Evolutionary conservation across 2,329 filamentous ascomycete species (phyloP).

Genomic region (Hypoxylon sp.): DNA sequence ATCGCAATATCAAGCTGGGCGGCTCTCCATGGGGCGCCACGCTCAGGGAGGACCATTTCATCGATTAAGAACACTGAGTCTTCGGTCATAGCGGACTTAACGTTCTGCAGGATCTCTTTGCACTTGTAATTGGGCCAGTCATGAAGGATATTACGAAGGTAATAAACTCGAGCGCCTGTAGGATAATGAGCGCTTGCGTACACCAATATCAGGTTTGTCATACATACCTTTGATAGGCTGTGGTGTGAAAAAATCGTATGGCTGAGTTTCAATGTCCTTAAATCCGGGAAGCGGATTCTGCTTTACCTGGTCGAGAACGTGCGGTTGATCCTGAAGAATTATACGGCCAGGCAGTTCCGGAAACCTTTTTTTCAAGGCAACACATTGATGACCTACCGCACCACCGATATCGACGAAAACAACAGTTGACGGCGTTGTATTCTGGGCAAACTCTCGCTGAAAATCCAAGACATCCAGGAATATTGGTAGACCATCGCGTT

Average conservation of each 20-base stretch:
- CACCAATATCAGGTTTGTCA: neutral
- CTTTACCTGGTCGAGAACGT: neutral
- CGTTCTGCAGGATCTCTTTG: constrained; percentile 31
- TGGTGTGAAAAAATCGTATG: neutral
- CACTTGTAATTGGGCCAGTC: constrained; percentile 36
- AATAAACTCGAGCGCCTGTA: constrained; percentile 41
- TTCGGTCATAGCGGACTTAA: constrained; percentile 37
- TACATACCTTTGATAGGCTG: constrained; percentile 14
- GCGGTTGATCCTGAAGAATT: neutral
- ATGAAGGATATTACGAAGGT: constrained; percentile 43
- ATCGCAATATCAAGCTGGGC: neutral
- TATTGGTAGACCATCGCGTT: constrained; percentile 1
- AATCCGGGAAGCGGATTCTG: neutral
- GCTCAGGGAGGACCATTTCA: neutral
- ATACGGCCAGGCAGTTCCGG: neutral
- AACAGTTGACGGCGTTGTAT: neutral
- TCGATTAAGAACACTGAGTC: constrained; percentile 26
- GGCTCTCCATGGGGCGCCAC: neutral
- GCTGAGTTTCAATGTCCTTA: neutral
- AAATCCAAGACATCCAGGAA: neutral
- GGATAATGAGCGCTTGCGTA: neutral
- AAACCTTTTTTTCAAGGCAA: neutral
- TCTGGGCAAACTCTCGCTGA: neutral
- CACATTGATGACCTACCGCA: constrained; percentile 1
- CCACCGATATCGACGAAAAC: constrained; percentile 7